phyloP scores from a whole-genome alignment of 1,284 basidiomycete species.

The Austroboletus novae-zelandiae region DNA sequence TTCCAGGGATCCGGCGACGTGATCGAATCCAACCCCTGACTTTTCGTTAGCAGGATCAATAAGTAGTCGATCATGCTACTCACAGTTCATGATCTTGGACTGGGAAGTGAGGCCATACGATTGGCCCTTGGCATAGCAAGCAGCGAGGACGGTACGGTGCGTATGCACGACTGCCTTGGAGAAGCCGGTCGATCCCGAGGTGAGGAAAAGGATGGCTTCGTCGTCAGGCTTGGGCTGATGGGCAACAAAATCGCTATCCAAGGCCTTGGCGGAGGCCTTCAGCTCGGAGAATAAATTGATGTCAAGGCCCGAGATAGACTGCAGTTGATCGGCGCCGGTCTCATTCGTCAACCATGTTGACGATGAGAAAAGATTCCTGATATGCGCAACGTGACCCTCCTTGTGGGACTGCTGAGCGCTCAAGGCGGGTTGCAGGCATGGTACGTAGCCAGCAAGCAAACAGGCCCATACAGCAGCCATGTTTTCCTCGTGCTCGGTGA shows the following conservation, averaged over 20 bases:
- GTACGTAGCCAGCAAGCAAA: constrained; percentile 28
- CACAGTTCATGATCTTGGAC: constrained; percentile 32
- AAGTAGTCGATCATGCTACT: neutral
- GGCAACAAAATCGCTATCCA: constrained; percentile 11
- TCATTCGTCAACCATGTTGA: constrained; percentile 33
- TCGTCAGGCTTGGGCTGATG: constrained; percentile 22
- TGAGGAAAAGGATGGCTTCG: constrained; percentile 28
- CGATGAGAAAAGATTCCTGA: constrained; percentile 28
- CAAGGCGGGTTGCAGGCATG: constrained; percentile 32
- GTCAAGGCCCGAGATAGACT: constrained; percentile 28
- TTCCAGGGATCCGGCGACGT: constrained; percentile 36
- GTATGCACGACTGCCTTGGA: constrained; percentile 30
- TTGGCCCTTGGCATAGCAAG: constrained; percentile 25
- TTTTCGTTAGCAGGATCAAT: constrained; percentile 3
- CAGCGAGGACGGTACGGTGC: constrained; percentile 24
- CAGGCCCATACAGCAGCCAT: constrained; percentile 35
- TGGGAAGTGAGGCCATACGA: constrained; percentile 25
- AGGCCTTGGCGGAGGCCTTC: constrained; percentile 10
- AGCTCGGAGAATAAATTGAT: constrained; percentile 28
- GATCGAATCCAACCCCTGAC: constrained; percentile 37
- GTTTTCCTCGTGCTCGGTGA: constrained; percentile 34
- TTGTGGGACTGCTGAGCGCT: constrained; percentile 34
- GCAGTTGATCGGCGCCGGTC: constrained; percentile 28
- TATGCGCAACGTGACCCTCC: constrained; percentile 28
- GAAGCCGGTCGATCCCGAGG: constrained; percentile 29